Conservation (phyloP, 164 flowering plant genomes). For the Macadamia tetraphylla region DNA sequence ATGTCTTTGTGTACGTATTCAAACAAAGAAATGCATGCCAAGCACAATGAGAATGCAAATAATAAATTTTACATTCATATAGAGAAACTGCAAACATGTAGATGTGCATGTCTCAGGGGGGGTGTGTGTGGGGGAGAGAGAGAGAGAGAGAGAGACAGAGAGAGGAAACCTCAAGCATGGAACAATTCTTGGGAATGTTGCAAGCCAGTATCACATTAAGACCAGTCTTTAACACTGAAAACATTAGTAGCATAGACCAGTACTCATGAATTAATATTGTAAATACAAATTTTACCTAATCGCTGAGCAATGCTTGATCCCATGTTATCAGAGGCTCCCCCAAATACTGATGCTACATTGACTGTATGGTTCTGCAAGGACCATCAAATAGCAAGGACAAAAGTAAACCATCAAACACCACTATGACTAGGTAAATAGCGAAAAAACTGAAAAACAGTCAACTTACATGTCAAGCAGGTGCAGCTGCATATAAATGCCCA, state of each 20-base stretch:
- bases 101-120: no score
- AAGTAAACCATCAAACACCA: not conserved
- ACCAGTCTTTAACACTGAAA: slow-evolving; percentile 70
- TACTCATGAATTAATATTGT: not conserved
- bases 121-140: not conserved
- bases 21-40: no score
- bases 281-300: slow-evolving; percentile 38
- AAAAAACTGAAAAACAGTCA: not conserved
- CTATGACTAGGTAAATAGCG: not conserved
- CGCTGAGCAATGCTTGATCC: slow-evolving; percentile 84
- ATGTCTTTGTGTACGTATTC: no score
- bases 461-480: slow-evolving; percentile 72
- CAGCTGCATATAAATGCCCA: slow-evolving; percentile 81
- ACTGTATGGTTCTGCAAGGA: slow-evolving; percentile 45
- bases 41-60: no score
- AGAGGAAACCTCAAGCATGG: slow-evolving; percentile 65
- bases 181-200: slow-evolving; percentile 76
- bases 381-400: slow-evolving; percentile 4
- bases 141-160: slow-evolving; percentile 6
- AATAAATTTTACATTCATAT: not conserved
- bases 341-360: slow-evolving; percentile 66
- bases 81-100: no score
- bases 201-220: slow-evolving; percentile 67
- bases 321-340: slow-evolving; percentile 80
- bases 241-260: slow-evolving; percentile 2